phyloP scores from a whole-genome alignment of 1,139 yeast genomes.

The Tardiomyces blankii region DNA sequence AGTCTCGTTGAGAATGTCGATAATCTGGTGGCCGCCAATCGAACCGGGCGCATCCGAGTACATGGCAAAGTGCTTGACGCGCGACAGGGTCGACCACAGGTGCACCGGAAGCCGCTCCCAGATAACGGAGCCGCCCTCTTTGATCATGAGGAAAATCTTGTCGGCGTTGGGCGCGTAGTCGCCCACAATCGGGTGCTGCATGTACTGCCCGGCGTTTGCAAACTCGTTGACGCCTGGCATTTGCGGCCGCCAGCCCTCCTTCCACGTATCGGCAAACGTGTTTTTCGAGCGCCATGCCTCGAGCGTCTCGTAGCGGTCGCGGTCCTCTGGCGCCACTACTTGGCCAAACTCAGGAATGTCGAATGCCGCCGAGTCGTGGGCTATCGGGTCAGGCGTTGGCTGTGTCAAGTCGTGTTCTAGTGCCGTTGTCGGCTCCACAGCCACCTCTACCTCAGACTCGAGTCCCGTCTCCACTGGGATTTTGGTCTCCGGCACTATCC shows the following conservation, averaged over 20 bases:
- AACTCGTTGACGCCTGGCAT: background rate
- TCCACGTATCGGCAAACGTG: background rate
- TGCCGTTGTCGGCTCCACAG: too few relatives aligned
- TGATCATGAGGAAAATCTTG: constrained; percentile 11
- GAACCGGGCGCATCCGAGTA: constrained; percentile 14
- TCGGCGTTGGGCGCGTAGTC: constrained; percentile 8
- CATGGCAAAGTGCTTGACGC: constrained; percentile 10
- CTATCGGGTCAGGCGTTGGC: too few relatives aligned
- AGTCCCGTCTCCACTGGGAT: too few relatives aligned
- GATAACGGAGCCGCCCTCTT: constrained; percentile 12
- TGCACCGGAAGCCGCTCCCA: constrained; percentile 18
- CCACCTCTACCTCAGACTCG: too few relatives aligned
- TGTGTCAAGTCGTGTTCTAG: too few relatives aligned
- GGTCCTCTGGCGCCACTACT: background rate
- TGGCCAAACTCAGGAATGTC: background rate
- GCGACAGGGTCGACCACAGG: constrained; percentile 13
- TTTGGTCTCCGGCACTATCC: too few relatives aligned
- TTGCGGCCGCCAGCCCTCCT: background rate
- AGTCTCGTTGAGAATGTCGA: constrained; percentile 12
- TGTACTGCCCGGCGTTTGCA: background rate
- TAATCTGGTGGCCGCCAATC: constrained; percentile 13
- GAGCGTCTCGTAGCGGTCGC: background rate
- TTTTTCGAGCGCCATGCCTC: background rate
- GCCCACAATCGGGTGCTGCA: background rate
- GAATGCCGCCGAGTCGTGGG: background rate